Evolutionary conservation across 257 asterid genomes (phyloP).

Genomic region (Solanum arcanum): DNA sequence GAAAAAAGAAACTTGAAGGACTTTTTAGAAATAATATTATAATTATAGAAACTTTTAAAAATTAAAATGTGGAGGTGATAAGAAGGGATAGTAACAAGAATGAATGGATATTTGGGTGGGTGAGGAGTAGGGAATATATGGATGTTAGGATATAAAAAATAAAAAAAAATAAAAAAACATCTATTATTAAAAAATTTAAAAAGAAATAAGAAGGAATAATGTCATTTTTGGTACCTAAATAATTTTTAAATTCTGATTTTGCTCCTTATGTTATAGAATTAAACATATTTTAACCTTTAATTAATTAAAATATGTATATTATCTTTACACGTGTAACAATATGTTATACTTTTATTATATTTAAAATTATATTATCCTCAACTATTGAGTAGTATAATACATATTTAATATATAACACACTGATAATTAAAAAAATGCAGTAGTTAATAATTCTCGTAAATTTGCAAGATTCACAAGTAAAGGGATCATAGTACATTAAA

Average conservation of each 20-base stretch:
- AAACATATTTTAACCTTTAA: neutral
- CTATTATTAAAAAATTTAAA: neutral
- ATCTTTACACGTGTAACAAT: neutral
- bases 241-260: neutral
- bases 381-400: neutral
- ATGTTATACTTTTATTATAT: too few species aligned
- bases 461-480: neutral
- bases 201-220: neutral
- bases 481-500: neutral
- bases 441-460: neutral
- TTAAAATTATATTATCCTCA: neutral
- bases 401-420: neutral
- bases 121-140: constrained; percentile 11
- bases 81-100: neutral
- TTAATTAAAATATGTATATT: neutral
- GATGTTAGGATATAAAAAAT: constrained; percentile 7
- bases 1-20: constrained; percentile 1
- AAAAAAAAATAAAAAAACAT: neutral
- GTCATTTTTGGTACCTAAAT: neutral
- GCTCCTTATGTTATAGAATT: neutral
- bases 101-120: constrained; percentile 7
- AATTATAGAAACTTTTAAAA: neutral
- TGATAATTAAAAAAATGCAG: neutral
- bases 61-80: neutral
- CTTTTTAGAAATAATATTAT: constrained; percentile 15